Evolutionary conservation across 306 rosid genomes (phyloP), one percentile per base, ranked within the genome.

Genomic region (Castanea mollissima): DNA sequence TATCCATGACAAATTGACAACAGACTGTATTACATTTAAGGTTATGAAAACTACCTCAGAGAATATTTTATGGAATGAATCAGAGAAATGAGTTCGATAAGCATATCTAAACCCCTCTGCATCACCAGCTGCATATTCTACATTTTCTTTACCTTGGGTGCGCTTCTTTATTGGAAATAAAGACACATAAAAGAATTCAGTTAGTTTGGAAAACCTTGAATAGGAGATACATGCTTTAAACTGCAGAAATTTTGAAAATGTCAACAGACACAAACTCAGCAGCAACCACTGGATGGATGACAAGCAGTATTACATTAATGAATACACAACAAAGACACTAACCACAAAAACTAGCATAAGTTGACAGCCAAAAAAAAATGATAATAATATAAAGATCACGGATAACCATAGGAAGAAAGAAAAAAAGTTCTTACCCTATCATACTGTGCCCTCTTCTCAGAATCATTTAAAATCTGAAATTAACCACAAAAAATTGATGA

Each of bases 1-100:
- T 64, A 34, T 15, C 52, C 56, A 46, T 62, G 32, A 54, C 5
- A 12, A 49, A 49, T 49, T 12, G 54, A 49, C 13, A 58, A 77
- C 34, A 70, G 32, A 77, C 29, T 77, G 25, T 27, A 34, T 38
- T 10, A 46, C 44, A 69, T 69, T 65, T 14, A n/a, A 31, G 63
- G 70, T 46, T 51, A 56, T 71, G 72, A 71, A 54, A 55, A 38
- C 57, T 89, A 93, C 99, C 99, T 93, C 99, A 3, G 97, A 90
- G 86, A 95, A 95, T 85, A 93, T 86, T 85, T 86, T 89, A 84
- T 88, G 91, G 85, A 95, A 95, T 84, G 96, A 93, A 86, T 85
- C 88, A 54, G 98, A 91, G 86, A 95, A 95, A 78, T 89, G 89
- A 85, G 97, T 75, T 16, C 81, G 92, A 81, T 74, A 88, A 63